Evolutionary conservation across 352 stramenopile genomes (phyloP).

Genomic region (Globisporangium abappressorium): DNA sequence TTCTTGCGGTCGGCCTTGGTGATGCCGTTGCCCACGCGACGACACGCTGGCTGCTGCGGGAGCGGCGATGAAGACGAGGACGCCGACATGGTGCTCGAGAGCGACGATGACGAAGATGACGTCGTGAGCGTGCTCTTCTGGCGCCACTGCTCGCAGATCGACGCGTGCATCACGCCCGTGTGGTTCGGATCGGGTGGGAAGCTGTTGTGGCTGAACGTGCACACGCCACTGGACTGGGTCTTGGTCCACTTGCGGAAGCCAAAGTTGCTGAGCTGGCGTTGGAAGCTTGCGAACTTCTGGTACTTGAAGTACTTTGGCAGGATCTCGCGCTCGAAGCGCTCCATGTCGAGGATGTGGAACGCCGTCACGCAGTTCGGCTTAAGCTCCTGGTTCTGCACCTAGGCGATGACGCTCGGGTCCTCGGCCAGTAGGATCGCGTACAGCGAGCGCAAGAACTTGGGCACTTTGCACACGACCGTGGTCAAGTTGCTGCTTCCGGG

Average conservation of each 20-base stretch:
- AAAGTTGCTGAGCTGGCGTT: conserved; percentile 94
- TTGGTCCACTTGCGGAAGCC: conserved; percentile 87
- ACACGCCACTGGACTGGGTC: conserved; percentile 72
- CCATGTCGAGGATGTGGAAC: conserved; percentile 78
- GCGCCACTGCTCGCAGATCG: conserved; percentile 70
- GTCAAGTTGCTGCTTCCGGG: conserved; percentile 8
- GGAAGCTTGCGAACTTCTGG: conserved; percentile 90
- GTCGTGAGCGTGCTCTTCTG: conserved; percentile 47
- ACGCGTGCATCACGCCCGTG: conserved; percentile 32
- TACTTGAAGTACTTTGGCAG: conserved; percentile 94
- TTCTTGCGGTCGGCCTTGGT: conserved; percentile 43
- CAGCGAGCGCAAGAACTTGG: conserved; percentile 80
- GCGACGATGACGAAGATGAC: conserved; percentile 2
- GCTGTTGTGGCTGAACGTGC: conserved; percentile 82
- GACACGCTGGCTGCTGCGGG: conserved; percentile 17
- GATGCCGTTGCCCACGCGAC: conserved; percentile 47
- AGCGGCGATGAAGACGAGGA: conserved; percentile 6
- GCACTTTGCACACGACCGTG: conserved; percentile 52
- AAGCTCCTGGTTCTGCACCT: conserved; percentile 69
- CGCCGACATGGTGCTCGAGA: conserved; percentile 8
- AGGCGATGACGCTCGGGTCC: conserved; percentile 62
- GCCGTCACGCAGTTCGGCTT: conserved; percentile 59
- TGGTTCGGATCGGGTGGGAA: conserved; percentile 61
- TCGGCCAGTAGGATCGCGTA: conserved; percentile 80
- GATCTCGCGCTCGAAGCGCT: conserved; percentile 83